Percentiles rank a stretch among this genome's conserved stretches.
Conservation (phyloP, 2,329 filamentous ascomycete species). For the Monosporascus sp. region DNA sequence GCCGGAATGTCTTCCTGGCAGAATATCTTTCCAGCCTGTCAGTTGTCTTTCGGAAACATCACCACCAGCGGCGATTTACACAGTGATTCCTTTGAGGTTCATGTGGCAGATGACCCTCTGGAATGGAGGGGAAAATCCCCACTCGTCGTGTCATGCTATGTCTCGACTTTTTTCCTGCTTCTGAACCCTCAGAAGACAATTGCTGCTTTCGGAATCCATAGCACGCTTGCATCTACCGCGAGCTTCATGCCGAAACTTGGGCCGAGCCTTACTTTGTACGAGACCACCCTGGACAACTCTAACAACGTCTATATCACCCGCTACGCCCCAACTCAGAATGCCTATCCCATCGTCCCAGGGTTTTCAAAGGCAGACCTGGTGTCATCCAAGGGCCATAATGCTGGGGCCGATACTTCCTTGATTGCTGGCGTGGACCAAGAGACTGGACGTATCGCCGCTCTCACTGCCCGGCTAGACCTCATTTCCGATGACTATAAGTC, state of each 20-base stretch:
- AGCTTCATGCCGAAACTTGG: constrained; percentile 24
- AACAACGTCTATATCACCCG: constrained; percentile 8
- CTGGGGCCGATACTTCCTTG: neutral
- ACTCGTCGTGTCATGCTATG: constrained; percentile 36
- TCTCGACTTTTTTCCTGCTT: constrained; percentile 30
- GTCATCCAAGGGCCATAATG: neutral
- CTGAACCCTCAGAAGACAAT: constrained; percentile 23
- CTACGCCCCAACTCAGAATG: constrained; percentile 6
- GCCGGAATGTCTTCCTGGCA: neutral
- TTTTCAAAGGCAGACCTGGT: constrained; percentile 1
- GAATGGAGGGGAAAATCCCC: constrained; percentile 34
- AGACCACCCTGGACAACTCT: constrained; percentile 24
- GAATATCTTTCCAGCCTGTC: constrained; percentile 31
- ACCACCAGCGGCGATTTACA: constrained; percentile 17
- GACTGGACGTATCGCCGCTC: constrained; percentile 2
- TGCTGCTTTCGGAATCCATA: constrained; percentile 28
- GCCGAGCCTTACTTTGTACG: constrained; percentile 25
- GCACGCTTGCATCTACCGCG: constrained; percentile 15
- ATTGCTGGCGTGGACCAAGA: neutral
- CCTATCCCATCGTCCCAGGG: constrained; percentile 2
- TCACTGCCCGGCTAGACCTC: constrained; percentile 6
- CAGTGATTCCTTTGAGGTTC: constrained; percentile 26
- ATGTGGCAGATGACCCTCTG: constrained; percentile 28
- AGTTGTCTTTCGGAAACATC: constrained; percentile 36
- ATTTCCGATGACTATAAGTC: neutral